Evolutionary conservation across 176 grass and related monocot genomes (phyloP).

Genomic region (Rhynchospora breviuscula): DNA sequence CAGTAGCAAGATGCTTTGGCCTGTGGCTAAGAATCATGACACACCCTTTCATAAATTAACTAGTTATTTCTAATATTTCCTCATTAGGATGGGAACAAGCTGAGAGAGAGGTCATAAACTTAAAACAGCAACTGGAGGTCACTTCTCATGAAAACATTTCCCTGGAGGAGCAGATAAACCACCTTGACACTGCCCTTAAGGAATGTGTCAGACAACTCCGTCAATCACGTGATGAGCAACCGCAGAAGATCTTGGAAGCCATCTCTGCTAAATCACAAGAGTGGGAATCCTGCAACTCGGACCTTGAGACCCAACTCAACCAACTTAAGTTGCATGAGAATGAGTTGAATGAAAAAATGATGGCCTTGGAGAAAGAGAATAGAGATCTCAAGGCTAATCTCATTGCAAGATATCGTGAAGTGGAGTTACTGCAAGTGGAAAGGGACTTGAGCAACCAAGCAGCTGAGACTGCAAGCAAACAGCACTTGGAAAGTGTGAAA

Average conservation of each 20-base stretch:
- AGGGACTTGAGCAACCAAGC: constrained; percentile 80
- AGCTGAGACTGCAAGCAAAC: constrained; percentile 94
- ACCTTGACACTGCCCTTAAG: constrained; percentile 83
- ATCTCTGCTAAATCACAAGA: constrained; percentile 43
- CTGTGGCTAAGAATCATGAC: neutral
- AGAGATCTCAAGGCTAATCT: constrained; percentile 54
- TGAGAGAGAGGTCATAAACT: constrained; percentile 59
- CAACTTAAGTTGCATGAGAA: constrained; percentile 43
- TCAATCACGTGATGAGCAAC: constrained; percentile 69
- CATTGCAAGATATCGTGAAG: constrained; percentile 35
- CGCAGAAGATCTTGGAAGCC: constrained; percentile 57
- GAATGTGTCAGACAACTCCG: constrained; percentile 93
- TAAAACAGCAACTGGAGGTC: constrained; percentile 71
- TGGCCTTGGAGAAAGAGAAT: constrained; percentile 50
- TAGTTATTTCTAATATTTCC: constrained; percentile 4
- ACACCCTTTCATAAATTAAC: neutral
- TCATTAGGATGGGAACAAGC: constrained; percentile 90
- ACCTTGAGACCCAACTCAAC: constrained; percentile 43
- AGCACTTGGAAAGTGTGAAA: constrained; percentile 81
- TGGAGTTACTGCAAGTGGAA: constrained; percentile 59
- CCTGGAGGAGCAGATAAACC: constrained; percentile 62
- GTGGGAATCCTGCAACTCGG: constrained; percentile 41
- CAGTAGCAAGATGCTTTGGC: neutral
- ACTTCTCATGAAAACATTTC: constrained; percentile 54
- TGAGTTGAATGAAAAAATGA: constrained; percentile 50